Conservation (phyloP, 2,329 filamentous ascomycete species). For the Teratosphaeria nubilosa region DNA sequence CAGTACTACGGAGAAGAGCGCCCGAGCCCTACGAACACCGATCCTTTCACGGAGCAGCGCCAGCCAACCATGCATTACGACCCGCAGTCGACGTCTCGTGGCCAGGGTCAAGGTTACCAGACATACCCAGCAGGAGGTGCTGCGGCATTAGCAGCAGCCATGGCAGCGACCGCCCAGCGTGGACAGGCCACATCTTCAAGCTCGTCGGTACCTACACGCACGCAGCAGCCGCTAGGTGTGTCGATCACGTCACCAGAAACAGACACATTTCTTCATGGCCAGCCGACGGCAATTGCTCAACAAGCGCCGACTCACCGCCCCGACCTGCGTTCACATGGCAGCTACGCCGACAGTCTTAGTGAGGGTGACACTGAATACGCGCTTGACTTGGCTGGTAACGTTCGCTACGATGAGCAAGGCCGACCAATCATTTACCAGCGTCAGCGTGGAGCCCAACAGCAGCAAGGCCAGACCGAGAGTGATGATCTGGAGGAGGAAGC, state of each 20-base stretch:
- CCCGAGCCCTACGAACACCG: constrained; percentile 47
- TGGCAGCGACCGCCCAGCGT: constrained; percentile 2
- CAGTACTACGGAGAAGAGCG: constrained; percentile 41
- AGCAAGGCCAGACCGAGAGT: background rate
- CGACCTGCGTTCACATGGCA: constrained; percentile 15
- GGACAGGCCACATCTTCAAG: constrained; percentile 3
- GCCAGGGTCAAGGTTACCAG: constrained; percentile 15
- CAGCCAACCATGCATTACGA: constrained; percentile 29
- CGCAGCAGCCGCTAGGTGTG: background rate
- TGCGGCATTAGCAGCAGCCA: constrained; percentile 1
- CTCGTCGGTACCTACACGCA: background rate
- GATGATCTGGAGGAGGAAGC: constrained; percentile 8
- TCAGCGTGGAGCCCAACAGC: background rate
- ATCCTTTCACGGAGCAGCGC: constrained; percentile 49
- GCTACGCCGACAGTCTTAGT: constrained; percentile 39
- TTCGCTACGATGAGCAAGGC: constrained; percentile 51
- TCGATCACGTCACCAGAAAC: constrained; percentile 9
- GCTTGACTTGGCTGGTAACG: constrained; percentile 51
- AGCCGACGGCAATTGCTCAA: constrained; percentile 7
- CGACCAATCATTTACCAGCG: constrained; percentile 47
- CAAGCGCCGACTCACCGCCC: constrained; percentile 25
- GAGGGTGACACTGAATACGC: constrained; percentile 66
- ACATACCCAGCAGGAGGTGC: constrained; percentile 13
- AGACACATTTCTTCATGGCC: constrained; percentile 21
- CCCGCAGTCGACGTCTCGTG: constrained; percentile 23